Base-by-base conservation (phyloP, 441 rosid genomes). In the Aquilaria agallochum region DNA sequence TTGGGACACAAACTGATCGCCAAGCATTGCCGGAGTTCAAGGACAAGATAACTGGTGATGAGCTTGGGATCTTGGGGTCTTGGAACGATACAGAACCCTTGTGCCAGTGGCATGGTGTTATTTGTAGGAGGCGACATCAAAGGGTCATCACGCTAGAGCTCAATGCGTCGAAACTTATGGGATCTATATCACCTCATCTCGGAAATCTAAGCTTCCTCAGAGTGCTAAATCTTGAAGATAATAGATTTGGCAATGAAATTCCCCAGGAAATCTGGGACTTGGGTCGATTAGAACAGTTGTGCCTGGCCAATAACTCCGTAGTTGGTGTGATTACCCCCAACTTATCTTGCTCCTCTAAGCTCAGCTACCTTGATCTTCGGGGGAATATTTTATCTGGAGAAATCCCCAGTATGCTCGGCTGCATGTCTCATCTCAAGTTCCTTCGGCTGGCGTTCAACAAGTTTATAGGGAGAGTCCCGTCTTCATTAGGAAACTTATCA, bases 191-290 rank as follows among this genome's bases (percentile, higher is more conserved):
- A 50, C 62, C 72, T 30, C 49, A 55, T 46, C 42, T 68, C 2
- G 67, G 66, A 4, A 68, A 68, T 42, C 50, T 68, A 2, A 60
- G 61, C 5, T 68, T 68, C 31, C 66, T 61, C 7, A 61, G 3
- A 13, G 20, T 9, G 27, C 45, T 68, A n/a, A 49, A 61, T 62
- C 72, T 68, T 12, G 51, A 61, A 55, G 60, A 68, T 52, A 68
- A 68, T 50, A 55, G 36, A n/a, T 50, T 55, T 34, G 20, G 12
- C 42, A 58, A 66, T 0, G 45, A 9, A 2, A 4, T 68, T 30
- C 67, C 72, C 0, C 46, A 0, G 0, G 61, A 68, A 27, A 32
- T 62, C 0, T 61, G 72, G 31, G 59, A 50, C 15, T 47, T 62
- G 32, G 49, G 55, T 15, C 56, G 60, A 20, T 33, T 68, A 11